Conservation (phyloP, 768 basidiomycete genomes). For the Mycena crocata region DNA sequence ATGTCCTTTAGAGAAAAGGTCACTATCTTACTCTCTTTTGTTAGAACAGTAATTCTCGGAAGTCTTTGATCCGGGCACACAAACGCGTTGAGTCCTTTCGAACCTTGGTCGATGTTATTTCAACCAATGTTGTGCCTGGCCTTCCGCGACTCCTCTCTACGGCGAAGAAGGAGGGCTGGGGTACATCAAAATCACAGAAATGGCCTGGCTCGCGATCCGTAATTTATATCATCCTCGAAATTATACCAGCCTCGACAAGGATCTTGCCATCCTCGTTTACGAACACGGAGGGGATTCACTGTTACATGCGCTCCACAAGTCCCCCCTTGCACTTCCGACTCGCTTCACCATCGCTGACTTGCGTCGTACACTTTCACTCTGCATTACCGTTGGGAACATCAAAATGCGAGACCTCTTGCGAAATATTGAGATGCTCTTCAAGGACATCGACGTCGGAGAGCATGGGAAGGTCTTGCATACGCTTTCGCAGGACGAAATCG, state of each 20-base stretch:
- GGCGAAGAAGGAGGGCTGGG: constrained; percentile 5
- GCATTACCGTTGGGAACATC: constrained; percentile 26
- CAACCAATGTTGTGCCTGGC: background rate
- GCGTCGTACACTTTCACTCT: constrained; percentile 28
- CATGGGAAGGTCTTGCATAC: constrained; percentile 25
- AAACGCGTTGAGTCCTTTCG: background rate
- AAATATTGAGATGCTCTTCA: too few species aligned
- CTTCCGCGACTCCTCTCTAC: constrained; percentile 1
- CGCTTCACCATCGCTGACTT: constrained; percentile 30
- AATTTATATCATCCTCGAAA: constrained; percentile 38
- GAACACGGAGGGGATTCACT: constrained; percentile 44
- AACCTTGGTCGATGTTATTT: background rate
- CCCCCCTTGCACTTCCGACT: constrained; percentile 37
- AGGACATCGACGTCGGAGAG: constrained; percentile 29
- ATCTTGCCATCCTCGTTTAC: constrained; percentile 41
- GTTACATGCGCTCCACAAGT: constrained; percentile 43
- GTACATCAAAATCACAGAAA: background rate
- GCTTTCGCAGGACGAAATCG: constrained; percentile 43
- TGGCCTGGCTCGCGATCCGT: background rate
- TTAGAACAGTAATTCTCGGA: background rate
- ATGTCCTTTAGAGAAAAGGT: constrained; percentile 33
- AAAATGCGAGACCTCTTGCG: background rate
- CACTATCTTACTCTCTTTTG: background rate
- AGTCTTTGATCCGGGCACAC: background rate
- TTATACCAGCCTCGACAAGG: constrained; percentile 37